Evolutionary conservation across 352 stramenopile species (phyloP).

Genomic region (Nothophytophthora sp.): DNA sequence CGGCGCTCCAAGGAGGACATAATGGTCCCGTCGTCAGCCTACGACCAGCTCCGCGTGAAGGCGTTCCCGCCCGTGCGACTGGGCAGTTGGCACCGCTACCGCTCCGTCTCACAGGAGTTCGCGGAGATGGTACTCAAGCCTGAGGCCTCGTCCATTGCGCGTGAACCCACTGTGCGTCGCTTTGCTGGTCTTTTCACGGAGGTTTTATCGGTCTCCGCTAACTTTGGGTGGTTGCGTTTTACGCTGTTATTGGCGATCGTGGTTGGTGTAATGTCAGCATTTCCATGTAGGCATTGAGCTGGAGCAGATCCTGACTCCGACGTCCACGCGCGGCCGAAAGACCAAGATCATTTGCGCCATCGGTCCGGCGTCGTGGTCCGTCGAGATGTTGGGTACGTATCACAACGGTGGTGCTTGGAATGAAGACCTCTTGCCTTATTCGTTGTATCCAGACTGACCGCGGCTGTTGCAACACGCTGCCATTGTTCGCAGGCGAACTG

Average conservation of each 20-base stretch:
- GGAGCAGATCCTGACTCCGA: conserved; percentile 32
- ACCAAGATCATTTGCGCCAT: conserved; percentile 94
- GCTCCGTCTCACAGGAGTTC: conserved; percentile 66
- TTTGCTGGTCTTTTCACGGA: too few relatives aligned
- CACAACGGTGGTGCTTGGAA: too few relatives aligned
- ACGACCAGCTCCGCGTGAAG: conserved; percentile 38
- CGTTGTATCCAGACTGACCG: not conserved
- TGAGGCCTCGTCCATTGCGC: conserved; percentile 35
- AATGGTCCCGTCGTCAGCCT: conserved; percentile 21
- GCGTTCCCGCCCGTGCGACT: conserved; percentile 63
- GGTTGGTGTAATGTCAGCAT: conserved; percentile 38
- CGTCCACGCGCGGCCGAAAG: conserved; percentile 47
- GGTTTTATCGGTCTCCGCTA: too few relatives aligned
- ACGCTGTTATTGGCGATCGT: not conserved
- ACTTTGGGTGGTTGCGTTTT: not conserved
- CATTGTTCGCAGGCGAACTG: conserved; percentile 81
- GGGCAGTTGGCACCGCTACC: conserved; percentile 65
- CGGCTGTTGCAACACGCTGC: conserved; percentile 66
- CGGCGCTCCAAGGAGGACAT: conserved; percentile 31
- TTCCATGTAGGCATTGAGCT: conserved; percentile 62
- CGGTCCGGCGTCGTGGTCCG: conserved; percentile 91
- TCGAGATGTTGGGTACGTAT: conserved; percentile 92
- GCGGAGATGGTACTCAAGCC: conserved; percentile 48
- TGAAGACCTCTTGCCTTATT: too few relatives aligned
- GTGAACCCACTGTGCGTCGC: conserved; percentile 32